Evolutionary conservation across 768 basidiomycete genomes (phyloP), one percentile per base, ranked within the genome.

Genomic region (Lepiota subincarnata): DNA sequence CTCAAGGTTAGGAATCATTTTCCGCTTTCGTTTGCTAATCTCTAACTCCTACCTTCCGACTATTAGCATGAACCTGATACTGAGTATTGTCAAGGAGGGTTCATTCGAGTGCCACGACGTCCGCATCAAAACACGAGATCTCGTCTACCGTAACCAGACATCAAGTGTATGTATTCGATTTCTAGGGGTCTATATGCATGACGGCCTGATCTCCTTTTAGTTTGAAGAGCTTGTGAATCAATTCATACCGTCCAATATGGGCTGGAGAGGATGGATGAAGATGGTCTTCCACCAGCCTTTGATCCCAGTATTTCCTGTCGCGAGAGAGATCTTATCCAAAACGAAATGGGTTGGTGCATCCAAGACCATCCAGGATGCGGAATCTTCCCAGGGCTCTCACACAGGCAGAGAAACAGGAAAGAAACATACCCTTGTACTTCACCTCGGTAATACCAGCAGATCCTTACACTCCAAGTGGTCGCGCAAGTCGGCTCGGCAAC

Each of bases 51-150:
- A 57, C 55, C 47, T 16, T 20, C 8, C 47, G 4, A 31, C 4
- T 59, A 41, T 1, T 48, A 90, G 88, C 62, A 73, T 89, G 42
- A 81, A 87, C 58, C 68, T 92, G 16, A 68, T 91, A 44, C 64
- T 93, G 48, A 92, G 88, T 62, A 85, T 90, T 58, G 81, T 84
- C 66, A 89, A 89, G 63, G 84, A 87, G 57, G 87, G 87, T 50
- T 92, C 92, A 13, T 89, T 97, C 64, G 84, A 89, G 50, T 91
- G 85, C 56, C 82, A 81, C 16, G 86, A 89, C 58, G 88, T 87
- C 8, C 80, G 80, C 28, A 89, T 94, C 65, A 81, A 82, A 56
- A 92, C 91, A 4, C 84, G 90, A 31, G 81, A 84, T 47, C 74
- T 96, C 38, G 84, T 88, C 60, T 93, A 89, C 66, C 83, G 82